Base-by-base conservation (phyloP, 768 basidiomycete genomes). In the Russula griseocarnosa region DNA sequence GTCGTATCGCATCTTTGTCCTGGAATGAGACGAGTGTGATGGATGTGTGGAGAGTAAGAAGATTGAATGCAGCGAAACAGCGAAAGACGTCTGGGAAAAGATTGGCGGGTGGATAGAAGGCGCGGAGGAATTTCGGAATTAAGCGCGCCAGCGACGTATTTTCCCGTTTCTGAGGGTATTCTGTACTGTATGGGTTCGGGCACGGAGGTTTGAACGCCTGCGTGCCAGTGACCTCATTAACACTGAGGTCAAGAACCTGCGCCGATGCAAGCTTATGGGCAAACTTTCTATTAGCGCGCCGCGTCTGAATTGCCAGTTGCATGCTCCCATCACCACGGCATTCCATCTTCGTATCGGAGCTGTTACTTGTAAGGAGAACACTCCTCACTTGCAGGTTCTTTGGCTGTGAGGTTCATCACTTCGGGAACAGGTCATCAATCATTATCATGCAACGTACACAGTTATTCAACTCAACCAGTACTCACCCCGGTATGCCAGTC, bases 111-210 rank as follows among this genome's bases (percentile, higher is more conserved):
- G 88, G 88, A 69, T 88, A 58, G 52, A 61, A 24, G 56, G 58
- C 52, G 62, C 60, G 69, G 58, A 47, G 47, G 66, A 59, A 58
- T 61, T 61, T 55, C 28, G 24, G 18, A 38, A 61, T 32, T 65
- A 61, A 38, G 32, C 36, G 13, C 13, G 52, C 18, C 26, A 14
- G 22, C 30, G 22, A 24, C 11, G 36, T 50, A 50, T n/a, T 44
- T 14, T 50, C 13, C 13, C 36, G 36, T 34, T 46, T 22, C 10
- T 42, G n/a, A n/a, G n/a, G n/a, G n/a, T n/a, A n/a, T n/a, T n/a
- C n/a, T n/a, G n/a, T n/a, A n/a, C n/a, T n/a, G n/a, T 62, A 94
- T 94, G 92, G 91, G 92, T 42, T 93, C 92, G 3, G 83, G 90
- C 8, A 89, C 92, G 4, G 92, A 94, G 71, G 82, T 78, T 94